Conservation (phyloP, 176 grass and related monocot species). For the Poa pratensis region DNA sequence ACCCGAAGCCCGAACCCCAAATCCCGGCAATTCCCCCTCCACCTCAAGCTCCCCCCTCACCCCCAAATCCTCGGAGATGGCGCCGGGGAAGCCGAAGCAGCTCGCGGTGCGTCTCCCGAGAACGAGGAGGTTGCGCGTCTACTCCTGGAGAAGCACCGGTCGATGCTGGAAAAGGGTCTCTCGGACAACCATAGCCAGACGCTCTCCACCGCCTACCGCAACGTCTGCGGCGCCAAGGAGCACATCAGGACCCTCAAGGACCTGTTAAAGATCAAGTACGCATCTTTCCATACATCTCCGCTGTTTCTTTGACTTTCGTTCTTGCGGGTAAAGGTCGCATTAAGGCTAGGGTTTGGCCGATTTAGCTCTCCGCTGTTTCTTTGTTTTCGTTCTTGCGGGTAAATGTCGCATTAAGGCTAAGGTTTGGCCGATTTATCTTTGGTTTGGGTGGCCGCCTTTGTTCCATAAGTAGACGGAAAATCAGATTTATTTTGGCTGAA, state of each 20-base stretch:
- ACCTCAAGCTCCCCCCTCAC: background rate
- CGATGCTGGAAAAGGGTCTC: slow-evolving; percentile 57
- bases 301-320: background rate
- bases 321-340: background rate
- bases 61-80: slow-evolving; percentile 21
- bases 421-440: slow-evolving; percentile 14
- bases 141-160: slow-evolving; percentile 69
- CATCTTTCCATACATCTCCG: background rate
- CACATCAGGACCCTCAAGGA: slow-evolving; percentile 80
- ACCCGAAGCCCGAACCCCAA: background rate
- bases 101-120: slow-evolving; percentile 56
- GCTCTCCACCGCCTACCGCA: slow-evolving; percentile 65
- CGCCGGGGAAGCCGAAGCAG: slow-evolving; percentile 39
- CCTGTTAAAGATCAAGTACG: slow-evolving; percentile 74
- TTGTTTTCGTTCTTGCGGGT: background rate
- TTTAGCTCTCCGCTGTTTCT: background rate
- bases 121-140: slow-evolving; percentile 71
- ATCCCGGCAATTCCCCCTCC: background rate
- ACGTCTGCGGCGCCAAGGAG: slow-evolving; percentile 63
- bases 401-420: background rate
- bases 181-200: slow-evolving; percentile 66
- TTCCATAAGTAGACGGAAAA: background rate
- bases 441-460: background rate
- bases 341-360: background rate
- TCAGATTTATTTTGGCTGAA: background rate